These are phyloP conservation scores for Cenchrus fungigraminus DNA, from an alignment of 176 grass and related monocot species.

Conservation along the genomic window DNA sequence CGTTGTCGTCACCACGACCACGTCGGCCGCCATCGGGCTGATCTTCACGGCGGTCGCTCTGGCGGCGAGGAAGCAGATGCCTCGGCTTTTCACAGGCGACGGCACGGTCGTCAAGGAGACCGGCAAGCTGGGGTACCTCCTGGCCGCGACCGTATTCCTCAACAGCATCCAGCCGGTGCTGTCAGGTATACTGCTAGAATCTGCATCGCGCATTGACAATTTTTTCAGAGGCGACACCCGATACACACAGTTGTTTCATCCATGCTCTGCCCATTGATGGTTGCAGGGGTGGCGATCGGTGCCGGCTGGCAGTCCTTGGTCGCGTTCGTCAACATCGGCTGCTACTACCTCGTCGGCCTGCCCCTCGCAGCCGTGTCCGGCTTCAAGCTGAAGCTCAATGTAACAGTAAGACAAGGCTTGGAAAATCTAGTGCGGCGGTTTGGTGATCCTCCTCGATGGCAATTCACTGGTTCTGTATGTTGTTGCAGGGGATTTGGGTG, in stretches of 20 bases:
- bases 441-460: not conserved
- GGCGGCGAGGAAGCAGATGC: constrained; percentile 48
- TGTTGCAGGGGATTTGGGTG: constrained; percentile 72
- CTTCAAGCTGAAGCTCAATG: constrained; percentile 62
- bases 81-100: constrained; percentile 54
- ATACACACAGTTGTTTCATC: not conserved
- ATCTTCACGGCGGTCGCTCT: constrained; percentile 49
- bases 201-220: not conserved
- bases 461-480: not conserved
- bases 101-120: constrained; percentile 45
- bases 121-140: constrained; percentile 61
- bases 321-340: constrained; percentile 62
- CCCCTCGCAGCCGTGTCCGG: constrained; percentile 65
- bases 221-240: no score
- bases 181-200: constrained; percentile 46
- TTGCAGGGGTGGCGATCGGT: constrained; percentile 67
- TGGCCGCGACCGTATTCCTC: constrained; percentile 65
- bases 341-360: constrained; percentile 69
- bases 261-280: not conserved
- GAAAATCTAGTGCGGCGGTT: not conserved
- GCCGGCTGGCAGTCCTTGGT: constrained; percentile 84
- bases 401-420: constrained; percentile 5
- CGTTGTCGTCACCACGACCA: constrained; percentile 48
- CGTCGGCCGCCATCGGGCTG: constrained; percentile 57
- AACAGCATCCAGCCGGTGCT: constrained; percentile 84